Percentiles rank a stretch among this genome's conserved stretches.
phyloP scores from a whole-genome alignment of 2,329 filamentous ascomycete species.

The Hypoxylon sp. region DNA sequence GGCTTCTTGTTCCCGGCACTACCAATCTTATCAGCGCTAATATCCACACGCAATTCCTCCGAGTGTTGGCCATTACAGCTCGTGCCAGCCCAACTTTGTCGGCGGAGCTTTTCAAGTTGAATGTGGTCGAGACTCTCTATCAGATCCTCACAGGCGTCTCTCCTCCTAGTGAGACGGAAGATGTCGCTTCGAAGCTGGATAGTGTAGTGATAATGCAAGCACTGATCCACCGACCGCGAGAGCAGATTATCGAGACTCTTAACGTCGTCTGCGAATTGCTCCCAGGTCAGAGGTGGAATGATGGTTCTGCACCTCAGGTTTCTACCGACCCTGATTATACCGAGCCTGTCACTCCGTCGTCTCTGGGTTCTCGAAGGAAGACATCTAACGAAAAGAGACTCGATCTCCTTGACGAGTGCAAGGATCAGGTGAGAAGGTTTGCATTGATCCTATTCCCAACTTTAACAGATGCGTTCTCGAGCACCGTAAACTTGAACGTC shows the following conservation, averaged over 20 bases:
- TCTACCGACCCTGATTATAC: conserved; percentile 52
- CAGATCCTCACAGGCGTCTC: conserved; percentile 97
- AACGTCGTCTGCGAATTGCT: conserved; percentile 97
- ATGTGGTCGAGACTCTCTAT: conserved; percentile 96
- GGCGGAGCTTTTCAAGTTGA: conserved; percentile 93
- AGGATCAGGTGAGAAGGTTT: conserved; percentile 89
- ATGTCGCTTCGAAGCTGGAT: conserved; percentile 88
- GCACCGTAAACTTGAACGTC: conserved; percentile 94
- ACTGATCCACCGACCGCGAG: conserved; percentile 92
- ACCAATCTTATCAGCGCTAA: conserved; percentile 95
- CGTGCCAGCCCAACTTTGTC: conserved; percentile 90
- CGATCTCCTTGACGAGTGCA: conserved; percentile 86
- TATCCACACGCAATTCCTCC: conserved; percentile 96
- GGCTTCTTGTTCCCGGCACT: conserved; percentile 90
- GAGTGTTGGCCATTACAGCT: conserved; percentile 90
- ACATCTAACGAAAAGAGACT: conserved; percentile 83
- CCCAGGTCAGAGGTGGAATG: conserved; percentile 76
- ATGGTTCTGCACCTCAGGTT: conserved; percentile 58
- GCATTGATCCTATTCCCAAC: conserved; percentile 94
- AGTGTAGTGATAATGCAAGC: conserved; percentile 99
- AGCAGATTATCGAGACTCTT: conserved; percentile 96
- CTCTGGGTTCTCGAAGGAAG: conserved; percentile 64
- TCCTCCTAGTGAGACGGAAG: conserved; percentile 82
- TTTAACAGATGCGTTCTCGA: conserved; percentile 95
- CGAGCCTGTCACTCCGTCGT: conserved; percentile 60